These are phyloP conservation scores for Penicillium arizonense DNA, from an alignment of 495 filamentous ascomycete genomes.

Conservation along the genomic window DNA sequence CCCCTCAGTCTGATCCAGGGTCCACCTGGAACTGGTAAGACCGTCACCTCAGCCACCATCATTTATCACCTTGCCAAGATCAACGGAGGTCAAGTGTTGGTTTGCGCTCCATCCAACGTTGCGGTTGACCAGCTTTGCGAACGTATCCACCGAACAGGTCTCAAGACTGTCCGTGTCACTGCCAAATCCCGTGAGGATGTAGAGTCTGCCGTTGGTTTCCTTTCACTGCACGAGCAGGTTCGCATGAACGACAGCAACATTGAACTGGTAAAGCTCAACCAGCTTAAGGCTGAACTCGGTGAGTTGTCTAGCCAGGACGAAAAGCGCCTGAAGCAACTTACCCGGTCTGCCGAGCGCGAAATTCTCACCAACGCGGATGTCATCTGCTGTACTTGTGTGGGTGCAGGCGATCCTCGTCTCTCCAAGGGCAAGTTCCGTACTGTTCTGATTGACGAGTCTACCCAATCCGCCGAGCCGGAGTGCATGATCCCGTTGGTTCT, in stretches of 20 bases:
- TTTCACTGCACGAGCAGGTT: conserved; percentile 95
- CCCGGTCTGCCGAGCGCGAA: conserved; percentile 89
- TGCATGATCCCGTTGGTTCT: conserved; percentile 99
- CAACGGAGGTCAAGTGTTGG: conserved; percentile 90
- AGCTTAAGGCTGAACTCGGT: conserved; percentile 87
- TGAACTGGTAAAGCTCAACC: conserved; percentile 85
- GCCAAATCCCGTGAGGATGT: conserved; percentile 98
- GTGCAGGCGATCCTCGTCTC: conserved; percentile 92
- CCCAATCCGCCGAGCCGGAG: conserved; percentile 97
- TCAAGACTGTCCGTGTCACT: conserved; percentile 97
- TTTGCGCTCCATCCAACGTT: conserved; percentile 98
- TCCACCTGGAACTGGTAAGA: conserved; percentile 96
- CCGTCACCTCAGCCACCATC: conserved; percentile 98
- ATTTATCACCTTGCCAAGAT: conserved; percentile 97
- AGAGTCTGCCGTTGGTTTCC: conserved; percentile 90
- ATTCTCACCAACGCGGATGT: conserved; percentile 96
- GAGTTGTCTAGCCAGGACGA: conserved; percentile 96
- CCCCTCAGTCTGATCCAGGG: conserved; percentile 96
- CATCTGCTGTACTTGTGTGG: conserved; percentile 98
- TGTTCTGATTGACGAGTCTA: conserved; percentile 96
- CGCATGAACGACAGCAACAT: conserved; percentile 95
- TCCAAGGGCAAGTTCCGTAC: conserved; percentile 97
- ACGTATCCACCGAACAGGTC: conserved; percentile 88
- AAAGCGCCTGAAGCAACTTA: conserved; percentile 96
- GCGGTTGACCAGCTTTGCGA: conserved; percentile 98